Evolutionary conservation across 2,329 filamentous ascomycete species (phyloP), one percentile per base, ranked within the genome.

Genomic region (Aaosphaeria pasadenensis): DNA sequence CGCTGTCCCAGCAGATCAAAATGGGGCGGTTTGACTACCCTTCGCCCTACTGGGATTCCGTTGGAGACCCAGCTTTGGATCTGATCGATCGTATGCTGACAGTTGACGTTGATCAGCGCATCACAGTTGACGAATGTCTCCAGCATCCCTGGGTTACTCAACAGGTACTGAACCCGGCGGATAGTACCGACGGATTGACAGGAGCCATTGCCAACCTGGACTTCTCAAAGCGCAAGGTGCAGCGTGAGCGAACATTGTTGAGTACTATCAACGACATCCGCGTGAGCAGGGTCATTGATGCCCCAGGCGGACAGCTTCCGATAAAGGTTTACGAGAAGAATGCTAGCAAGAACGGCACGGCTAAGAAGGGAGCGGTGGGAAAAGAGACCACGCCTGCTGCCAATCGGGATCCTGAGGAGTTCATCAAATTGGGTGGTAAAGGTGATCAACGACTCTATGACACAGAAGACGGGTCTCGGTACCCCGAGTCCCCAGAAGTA

Each of bases 1-100:
- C 81, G 0, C 77, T 97, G 40, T 88, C 87, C 1, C 87, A 96
- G 59, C 91, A 97, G 73, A 97, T 95, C 72, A 91, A 88, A 69
- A 81, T 83, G 69, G 94, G 89, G 11, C 82, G 85, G 17, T 99
- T 96, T 64, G 89, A 96, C 70, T 99, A 96, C 63, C 92, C 94
- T 1, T 95, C 90, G 1, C 94, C 94, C 0, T 97, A 97, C 71
- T 99, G 91, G 91, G 90, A 95, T 69, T 83, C 84, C 2, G 85
- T 96, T 30, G 86, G 88, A 62, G 91, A 97, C 56, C 82, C 87
- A 46, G 94, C 92, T 6, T 77, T 99, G 45, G 91, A 97, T 58
- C 78, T 99, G 32, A 97, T 99, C 57, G 94, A 99, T 69, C 82
- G 81, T 39, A 99, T 99, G 94, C 81, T 99, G 44, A 88, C 89